Percentiles rank a stretch among this genome's conserved stretches.
These are phyloP conservation scores for Oryza rufipogon DNA, from an alignment of 176 grass and related monocot genomes.

Conservation along the genomic window DNA sequence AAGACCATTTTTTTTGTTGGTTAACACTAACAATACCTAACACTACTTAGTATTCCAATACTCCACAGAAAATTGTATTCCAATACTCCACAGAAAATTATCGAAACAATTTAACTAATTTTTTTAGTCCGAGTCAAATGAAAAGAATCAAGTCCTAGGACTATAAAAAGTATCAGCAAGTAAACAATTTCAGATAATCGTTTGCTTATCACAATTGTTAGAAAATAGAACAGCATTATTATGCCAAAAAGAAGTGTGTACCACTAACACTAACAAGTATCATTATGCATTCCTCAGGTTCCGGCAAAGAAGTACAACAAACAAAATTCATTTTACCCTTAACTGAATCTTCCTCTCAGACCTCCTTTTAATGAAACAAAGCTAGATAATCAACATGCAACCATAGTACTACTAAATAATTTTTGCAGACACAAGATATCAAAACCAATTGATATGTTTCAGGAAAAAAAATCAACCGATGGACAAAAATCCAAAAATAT, in stretches of 20 bases:
- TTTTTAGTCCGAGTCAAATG: neutral
- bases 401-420: neutral
- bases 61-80: neutral
- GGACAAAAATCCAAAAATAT: conserved; percentile 3
- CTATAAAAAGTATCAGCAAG: neutral
- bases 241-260: neutral
- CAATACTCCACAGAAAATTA: neutral
- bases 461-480: too few relatives aligned
- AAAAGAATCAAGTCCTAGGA: neutral
- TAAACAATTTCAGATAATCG: conserved; percentile 23
- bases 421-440: neutral
- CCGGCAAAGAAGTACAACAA: neutral
- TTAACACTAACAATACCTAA: conserved; percentile 25
- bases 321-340: neutral
- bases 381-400: neutral
- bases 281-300: neutral
- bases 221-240: neutral
- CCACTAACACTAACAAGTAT: neutral
- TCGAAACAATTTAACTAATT: neutral
- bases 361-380: neutral
- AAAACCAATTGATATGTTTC: neutral
- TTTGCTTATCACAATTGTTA: too few relatives aligned
- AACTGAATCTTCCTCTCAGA: conserved; percentile 8
- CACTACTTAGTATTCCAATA: neutral
- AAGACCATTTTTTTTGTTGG: neutral